phyloP scores from a whole-genome alignment of 139 green algal species.

The Closterium sp. region DNA sequence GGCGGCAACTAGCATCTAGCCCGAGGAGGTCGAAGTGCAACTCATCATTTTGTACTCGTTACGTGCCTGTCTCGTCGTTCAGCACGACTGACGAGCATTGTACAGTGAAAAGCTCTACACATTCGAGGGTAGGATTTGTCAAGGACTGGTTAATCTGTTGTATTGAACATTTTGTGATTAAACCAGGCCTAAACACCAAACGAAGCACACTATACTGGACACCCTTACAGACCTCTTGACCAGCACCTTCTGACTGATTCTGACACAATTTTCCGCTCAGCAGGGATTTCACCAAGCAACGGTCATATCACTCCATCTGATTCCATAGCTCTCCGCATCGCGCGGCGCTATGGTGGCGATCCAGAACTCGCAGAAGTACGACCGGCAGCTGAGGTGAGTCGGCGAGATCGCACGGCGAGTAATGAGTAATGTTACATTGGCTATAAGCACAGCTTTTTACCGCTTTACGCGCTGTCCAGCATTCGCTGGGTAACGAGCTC shows the following conservation, averaged over 20 bases:
- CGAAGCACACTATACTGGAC: not conserved
- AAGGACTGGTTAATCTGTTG: too few species aligned
- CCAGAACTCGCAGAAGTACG: not conserved
- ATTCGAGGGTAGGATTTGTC: too few species aligned
- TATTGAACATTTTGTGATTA: too few species aligned
- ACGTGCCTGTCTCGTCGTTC: not conserved
- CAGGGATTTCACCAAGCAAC: not conserved
- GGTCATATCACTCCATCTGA: not conserved
- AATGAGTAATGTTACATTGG: not conserved
- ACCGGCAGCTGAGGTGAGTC: not conserved
- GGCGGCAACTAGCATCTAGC: too few species aligned
- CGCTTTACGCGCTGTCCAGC: not conserved
- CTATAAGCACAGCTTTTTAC: not conserved
- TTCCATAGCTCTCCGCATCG: not conserved
- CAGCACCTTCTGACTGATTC: too few species aligned
- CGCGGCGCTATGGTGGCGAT: not conserved
- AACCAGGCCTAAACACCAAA: too few species aligned
- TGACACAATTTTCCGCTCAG: not conserved
- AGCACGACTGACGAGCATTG: too few species aligned
- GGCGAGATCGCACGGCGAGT: not conserved
- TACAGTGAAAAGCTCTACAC: too few species aligned
- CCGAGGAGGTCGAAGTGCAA: too few species aligned
- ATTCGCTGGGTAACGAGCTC: not conserved
- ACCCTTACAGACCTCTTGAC: too few species aligned
- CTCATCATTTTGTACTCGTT: not conserved